These are phyloP conservation scores for Basidiobolus meristosporus DNA, from an alignment of 371 early-diverging fungal genomes.

Conservation along the genomic window DNA sequence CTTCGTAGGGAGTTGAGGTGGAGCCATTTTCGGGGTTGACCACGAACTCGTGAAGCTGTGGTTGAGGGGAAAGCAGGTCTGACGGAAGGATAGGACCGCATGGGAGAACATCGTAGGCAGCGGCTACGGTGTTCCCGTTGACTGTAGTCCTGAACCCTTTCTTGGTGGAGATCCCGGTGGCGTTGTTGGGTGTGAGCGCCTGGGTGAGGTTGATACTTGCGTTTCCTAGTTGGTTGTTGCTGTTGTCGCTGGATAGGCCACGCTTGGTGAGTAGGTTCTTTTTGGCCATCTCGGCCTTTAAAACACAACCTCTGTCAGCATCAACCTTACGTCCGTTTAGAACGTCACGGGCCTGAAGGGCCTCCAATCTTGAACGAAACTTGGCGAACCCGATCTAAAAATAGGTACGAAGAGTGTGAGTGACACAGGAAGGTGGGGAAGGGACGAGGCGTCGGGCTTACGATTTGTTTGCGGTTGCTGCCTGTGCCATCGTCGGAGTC, in stretches of 20 bases:
- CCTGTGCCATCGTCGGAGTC: slow-evolving; percentile 21
- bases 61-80: background rate
- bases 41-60: background rate
- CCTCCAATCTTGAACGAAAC: slow-evolving; percentile 69
- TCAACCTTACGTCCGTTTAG: slow-evolving; percentile 76
- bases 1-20: background rate
- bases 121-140: too few species aligned
- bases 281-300: slow-evolving; percentile 93
- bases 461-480: slow-evolving; percentile 77
- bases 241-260: too few species aligned
- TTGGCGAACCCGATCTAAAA: slow-evolving; percentile 76
- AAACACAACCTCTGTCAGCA: slow-evolving; percentile 54
- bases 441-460: too few species aligned
- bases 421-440: too few species aligned
- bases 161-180: background rate
- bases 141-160: background rate
- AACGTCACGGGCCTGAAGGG: slow-evolving; percentile 69
- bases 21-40: background rate
- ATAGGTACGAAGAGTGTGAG: too few species aligned
- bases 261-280: slow-evolving; percentile 79
- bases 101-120: background rate
- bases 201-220: background rate
- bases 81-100: background rate
- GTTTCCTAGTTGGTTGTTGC: too few species aligned
- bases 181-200: background rate